Base-by-base conservation (phyloP, 768 basidiomycete genomes). In the Fistulinella prunicolor region DNA sequence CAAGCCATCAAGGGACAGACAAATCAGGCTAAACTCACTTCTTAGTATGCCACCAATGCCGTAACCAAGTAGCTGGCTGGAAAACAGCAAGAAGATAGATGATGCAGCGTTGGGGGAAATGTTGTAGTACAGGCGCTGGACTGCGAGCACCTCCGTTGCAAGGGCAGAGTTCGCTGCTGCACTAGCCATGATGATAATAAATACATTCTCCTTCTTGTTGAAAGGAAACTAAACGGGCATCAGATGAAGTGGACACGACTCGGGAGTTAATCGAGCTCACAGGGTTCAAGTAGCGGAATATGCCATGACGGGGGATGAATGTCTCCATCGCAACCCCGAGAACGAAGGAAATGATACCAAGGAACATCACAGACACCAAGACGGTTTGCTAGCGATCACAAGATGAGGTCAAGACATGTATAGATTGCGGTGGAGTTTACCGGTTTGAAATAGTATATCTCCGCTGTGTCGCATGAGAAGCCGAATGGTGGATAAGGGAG, bases 401-500 rank as follows among this genome's bases (percentile, higher is more conserved):
- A 44, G 13, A 35, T 54, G 13, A 51, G 23, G 40, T 7, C 9
- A 20, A 17, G 13, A 13, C 28, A 20, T 20, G 14, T 17, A 13
- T 10, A 14, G 16, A 16, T 14, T 4, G 29, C 14, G 32, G 28
- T 9, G 9, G 13, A 10, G 10, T 47, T 47, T 55, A 77, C 79
- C 4, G 79, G 78, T 61, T 81, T 80, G 62, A 80, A 82, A 57
- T 81, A 82, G 59, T 80, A 81, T 22, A 82, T 81, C 53, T 82
- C 73, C 28, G 78, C 78, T 79, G 46, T 16, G 28, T 21, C 20
- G 20, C 21, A 20, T 46, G 5, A 44, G 54, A 32, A 39, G 4
- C 0, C 23, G 21, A 46, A 42, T 19, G 52, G 24, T 19, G 8
- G 16, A 44, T 16, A 36, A 16, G 4, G 4, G 7, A 32, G 12